Evolutionary conservation across 2,329 filamentous ascomycete genomes (phyloP).

Genomic region (Coniochaeta sp.): DNA sequence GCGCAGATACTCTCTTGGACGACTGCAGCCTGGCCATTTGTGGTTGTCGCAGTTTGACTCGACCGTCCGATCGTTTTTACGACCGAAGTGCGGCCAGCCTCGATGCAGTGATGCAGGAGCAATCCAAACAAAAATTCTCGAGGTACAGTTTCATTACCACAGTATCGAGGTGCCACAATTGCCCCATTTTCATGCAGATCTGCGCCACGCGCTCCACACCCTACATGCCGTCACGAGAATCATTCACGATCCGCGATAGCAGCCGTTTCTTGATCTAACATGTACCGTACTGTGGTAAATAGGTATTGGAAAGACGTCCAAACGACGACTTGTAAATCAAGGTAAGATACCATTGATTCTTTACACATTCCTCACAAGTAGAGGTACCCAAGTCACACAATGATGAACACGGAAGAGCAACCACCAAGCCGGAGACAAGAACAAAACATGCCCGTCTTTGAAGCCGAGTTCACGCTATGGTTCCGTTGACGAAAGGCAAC

Average conservation of each 20-base stretch:
- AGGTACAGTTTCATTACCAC: neutral
- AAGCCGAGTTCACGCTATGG: slow-evolving; percentile 46
- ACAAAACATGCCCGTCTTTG: slow-evolving; percentile 17
- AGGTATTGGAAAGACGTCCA: no score
- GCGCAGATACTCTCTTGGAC: neutral
- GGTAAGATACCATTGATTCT: neutral
- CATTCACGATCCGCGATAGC: no score
- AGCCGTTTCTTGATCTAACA: no score
- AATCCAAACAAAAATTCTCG: neutral
- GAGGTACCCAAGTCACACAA: slow-evolving; percentile 11
- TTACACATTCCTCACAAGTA: neutral
- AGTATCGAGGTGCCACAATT: neutral
- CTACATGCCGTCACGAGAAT: neutral
- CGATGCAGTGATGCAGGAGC: neutral
- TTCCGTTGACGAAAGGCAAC: slow-evolving; percentile 29
- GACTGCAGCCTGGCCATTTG: neutral
- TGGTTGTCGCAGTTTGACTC: no score
- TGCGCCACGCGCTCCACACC: neutral
- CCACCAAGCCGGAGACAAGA: slow-evolving; percentile 26
- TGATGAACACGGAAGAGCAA: slow-evolving; percentile 30
- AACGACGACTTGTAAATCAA: neutral
- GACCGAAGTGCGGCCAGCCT: no score
- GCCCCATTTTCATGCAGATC: neutral
- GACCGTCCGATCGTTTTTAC: no score
- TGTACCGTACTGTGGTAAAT: no score